Conservation (phyloP, 2,329 filamentous ascomycete species). For the Ceratocystis diversiconidia region DNA sequence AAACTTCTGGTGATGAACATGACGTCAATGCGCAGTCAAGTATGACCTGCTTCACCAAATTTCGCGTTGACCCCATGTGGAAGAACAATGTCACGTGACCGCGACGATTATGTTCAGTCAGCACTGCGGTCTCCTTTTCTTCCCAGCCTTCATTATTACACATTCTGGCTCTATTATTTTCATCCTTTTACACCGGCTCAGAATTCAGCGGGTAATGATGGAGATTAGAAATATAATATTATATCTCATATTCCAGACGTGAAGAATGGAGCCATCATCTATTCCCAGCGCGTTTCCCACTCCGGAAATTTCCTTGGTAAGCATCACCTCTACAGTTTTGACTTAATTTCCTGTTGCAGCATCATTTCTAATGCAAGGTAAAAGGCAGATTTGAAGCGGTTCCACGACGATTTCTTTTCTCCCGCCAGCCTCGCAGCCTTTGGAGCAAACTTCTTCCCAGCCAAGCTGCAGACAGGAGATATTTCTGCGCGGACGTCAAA, state of each 20-base stretch:
- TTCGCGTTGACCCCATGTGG: too few relatives aligned
- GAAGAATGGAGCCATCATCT: background rate
- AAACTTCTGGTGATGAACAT: background rate
- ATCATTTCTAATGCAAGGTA: background rate
- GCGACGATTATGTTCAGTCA: background rate
- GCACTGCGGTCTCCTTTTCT: background rate
- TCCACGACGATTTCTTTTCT: slow-evolving; percentile 11
- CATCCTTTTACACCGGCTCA: too few relatives aligned
- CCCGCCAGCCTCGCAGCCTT: background rate
- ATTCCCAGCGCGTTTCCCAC: background rate
- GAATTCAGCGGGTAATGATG: background rate
- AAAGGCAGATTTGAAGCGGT: slow-evolving; percentile 9
- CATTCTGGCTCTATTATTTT: background rate
- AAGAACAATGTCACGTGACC: too few relatives aligned
- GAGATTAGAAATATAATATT: background rate
- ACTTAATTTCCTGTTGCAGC: background rate
- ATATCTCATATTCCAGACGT: background rate
- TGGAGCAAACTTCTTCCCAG: slow-evolving; percentile 2
- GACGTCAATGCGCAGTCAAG: background rate
- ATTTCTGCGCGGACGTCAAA: background rate
- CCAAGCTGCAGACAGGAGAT: background rate
- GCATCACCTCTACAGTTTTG: background rate
- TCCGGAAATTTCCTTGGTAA: background rate
- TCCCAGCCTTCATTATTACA: background rate
- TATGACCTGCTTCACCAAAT: background rate